These are phyloP conservation scores for Scutellaria minor DNA, from an alignment of 257 asterid genomes.

Conservation along the genomic window DNA sequence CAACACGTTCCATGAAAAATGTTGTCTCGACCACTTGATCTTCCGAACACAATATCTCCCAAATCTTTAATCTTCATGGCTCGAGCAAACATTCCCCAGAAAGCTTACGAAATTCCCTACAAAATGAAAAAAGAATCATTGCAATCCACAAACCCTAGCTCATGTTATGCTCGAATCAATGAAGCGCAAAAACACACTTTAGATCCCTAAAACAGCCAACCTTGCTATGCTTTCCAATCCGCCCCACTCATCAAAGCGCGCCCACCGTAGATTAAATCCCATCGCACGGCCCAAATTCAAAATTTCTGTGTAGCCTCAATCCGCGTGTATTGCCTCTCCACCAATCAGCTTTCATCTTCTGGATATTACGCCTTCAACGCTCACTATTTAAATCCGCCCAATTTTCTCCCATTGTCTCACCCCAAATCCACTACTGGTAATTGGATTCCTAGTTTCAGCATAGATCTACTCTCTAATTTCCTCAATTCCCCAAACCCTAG, in stretches of 20 bases:
- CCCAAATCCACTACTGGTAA: constrained; percentile 25
- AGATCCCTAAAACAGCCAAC: constrained; percentile 36
- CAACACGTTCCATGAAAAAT: constrained; percentile 42
- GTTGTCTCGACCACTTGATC: constrained; percentile 53
- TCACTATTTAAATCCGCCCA: constrained; percentile 61
- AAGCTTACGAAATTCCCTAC: constrained; percentile 63
- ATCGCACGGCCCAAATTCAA: constrained; percentile 76
- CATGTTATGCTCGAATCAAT: constrained; percentile 54
- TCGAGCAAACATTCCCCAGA: constrained; percentile 36
- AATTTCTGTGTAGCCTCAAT: constrained; percentile 46
- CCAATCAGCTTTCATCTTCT: constrained; percentile 62
- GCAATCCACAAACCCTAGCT: constrained; percentile 37
- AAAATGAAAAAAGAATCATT: constrained; percentile 30
- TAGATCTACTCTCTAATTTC: constrained; percentile 25
- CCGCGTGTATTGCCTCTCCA: constrained; percentile 54
- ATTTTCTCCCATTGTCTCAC: constrained; percentile 35
- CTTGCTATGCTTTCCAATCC: constrained; percentile 42
- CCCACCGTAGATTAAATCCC: constrained; percentile 58
- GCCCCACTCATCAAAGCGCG: constrained; percentile 34
- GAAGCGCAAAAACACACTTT: constrained; percentile 76
- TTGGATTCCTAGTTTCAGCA: constrained; percentile 21
- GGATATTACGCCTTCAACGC: constrained; percentile 41
- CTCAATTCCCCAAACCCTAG: constrained; percentile 33
- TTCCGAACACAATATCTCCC: constrained; percentile 50
- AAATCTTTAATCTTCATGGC: not conserved